Percentiles rank a stretch among this genome's conserved stretches.
phyloP scores from a whole-genome alignment of 2,329 filamentous ascomycete genomes.

The Fusarium sp. region DNA sequence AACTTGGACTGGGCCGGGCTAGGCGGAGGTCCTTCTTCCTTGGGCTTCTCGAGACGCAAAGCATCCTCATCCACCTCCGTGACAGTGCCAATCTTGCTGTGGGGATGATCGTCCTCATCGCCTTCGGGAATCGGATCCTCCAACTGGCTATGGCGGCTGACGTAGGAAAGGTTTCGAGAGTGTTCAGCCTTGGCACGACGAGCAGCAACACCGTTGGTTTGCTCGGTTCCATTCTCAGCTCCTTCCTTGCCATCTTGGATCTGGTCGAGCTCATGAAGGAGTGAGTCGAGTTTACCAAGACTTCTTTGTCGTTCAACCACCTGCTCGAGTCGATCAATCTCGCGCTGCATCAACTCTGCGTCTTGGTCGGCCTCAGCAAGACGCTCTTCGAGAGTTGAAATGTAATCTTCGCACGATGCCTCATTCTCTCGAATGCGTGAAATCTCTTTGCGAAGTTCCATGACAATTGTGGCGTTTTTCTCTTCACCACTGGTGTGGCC shows the following conservation, averaged over 20 bases:
- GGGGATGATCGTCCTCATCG: conserved; percentile 57
- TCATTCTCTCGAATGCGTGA: conserved; percentile 90
- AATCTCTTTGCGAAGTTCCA: conserved; percentile 92
- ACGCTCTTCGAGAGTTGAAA: conserved; percentile 94
- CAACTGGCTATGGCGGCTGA: conserved; percentile 67
- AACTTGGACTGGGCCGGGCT: conserved; percentile 86
- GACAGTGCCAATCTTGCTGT: conserved; percentile 52
- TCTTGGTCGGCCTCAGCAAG: conserved; percentile 97
- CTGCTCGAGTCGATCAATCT: conserved; percentile 93
- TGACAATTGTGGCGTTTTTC: conserved; percentile 86
- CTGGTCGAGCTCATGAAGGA: conserved; percentile 90
- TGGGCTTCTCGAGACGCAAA: conserved; percentile 32
- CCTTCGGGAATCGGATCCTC: conserved; percentile 69
- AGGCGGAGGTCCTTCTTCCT: conserved; percentile 57
- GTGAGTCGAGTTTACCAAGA: conserved; percentile 91
- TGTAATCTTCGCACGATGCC: conserved; percentile 92
- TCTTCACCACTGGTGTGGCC: conserved; percentile 93
- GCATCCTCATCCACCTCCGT: conserved; percentile 51
- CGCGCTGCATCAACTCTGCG: conserved; percentile 94
- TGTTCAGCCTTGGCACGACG: conserved; percentile 64
- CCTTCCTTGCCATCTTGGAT: conserved; percentile 71
- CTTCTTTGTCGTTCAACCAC: conserved; percentile 96
- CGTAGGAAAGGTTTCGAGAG: conserved; percentile 67
- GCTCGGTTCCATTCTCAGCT: conserved; percentile 45
- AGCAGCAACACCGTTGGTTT: conserved; percentile 57